Evolutionary conservation across 371 early-diverging fungal species (phyloP).

Genomic region (Cokeromyces recurvatus): DNA sequence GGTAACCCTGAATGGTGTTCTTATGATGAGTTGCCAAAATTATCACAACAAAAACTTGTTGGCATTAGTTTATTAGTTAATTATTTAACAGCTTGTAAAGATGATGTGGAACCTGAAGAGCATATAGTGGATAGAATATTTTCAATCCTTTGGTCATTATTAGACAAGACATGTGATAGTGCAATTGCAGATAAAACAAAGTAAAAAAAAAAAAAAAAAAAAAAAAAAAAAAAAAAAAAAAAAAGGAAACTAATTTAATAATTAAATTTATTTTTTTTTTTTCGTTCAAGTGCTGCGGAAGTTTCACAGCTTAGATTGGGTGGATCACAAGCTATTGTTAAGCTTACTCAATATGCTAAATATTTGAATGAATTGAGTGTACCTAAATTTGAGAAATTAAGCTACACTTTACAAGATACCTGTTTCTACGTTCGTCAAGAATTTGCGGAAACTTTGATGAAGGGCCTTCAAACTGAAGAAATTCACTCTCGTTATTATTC

Average conservation of each 20-base stretch:
- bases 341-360: slow-evolving; percentile 50
- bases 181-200: slow-evolving; percentile 19
- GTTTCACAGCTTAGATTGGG: slow-evolving; percentile 52
- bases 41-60: slow-evolving; percentile 29
- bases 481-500: slow-evolving; percentile 70
- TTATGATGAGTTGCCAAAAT: slow-evolving; percentile 24
- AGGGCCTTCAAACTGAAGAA: slow-evolving; percentile 51
- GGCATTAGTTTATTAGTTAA: slow-evolving; percentile 30
- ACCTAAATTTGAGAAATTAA: slow-evolving; percentile 53
- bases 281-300: slow-evolving; percentile 29
- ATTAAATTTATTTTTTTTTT: too few species aligned
- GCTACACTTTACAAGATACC: slow-evolving; percentile 67
- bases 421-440: slow-evolving; percentile 78
- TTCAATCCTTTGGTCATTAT: slow-evolving; percentile 20
- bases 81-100: slow-evolving; percentile 21
- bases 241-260: too few species aligned
- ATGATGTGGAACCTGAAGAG: slow-evolving; percentile 6
- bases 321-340: slow-evolving; percentile 64
- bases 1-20: slow-evolving; percentile 27
- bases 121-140: slow-evolving; percentile 16
- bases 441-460: slow-evolving; percentile 70
- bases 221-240: too few species aligned
- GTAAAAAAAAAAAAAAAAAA: too few species aligned
- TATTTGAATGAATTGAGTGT: slow-evolving; percentile 54
- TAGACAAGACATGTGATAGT: slow-evolving; percentile 23